A percentile compares a stretch with the other conserved stretches of the same genome.
phyloP scores from a whole-genome alignment of 75 land plant genomes.

The Larix kaempferi region DNA sequence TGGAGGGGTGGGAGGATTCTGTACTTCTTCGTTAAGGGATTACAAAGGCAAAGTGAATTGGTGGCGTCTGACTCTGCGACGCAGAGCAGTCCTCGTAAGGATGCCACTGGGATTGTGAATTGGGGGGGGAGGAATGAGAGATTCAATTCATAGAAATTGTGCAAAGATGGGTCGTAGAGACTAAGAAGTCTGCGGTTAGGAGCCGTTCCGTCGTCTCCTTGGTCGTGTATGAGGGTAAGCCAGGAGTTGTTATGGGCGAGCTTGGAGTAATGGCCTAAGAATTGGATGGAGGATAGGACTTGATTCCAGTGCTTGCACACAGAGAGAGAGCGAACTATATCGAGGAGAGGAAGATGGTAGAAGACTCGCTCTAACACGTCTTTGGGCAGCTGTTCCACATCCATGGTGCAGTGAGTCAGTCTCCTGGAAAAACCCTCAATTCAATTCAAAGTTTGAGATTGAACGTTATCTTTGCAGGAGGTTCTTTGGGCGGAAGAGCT shows the following conservation, averaged over 20 bases:
- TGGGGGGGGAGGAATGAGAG: slow-evolving; percentile 34
- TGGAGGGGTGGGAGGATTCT: slow-evolving; percentile 23
- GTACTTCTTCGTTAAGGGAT: slow-evolving; percentile 37
- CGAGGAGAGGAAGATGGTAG: slow-evolving; percentile 42
- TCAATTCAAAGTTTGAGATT: too few species aligned
- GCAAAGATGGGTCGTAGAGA: slow-evolving; percentile 25
- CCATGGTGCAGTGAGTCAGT: background rate
- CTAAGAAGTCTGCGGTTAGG: slow-evolving; percentile 11
- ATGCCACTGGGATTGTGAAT: slow-evolving; percentile 26
- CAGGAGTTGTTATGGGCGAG: slow-evolving; percentile 27
- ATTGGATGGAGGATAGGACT: slow-evolving; percentile 36
- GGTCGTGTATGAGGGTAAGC: slow-evolving; percentile 21
- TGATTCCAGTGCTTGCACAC: slow-evolving; percentile 41
- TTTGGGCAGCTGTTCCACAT: slow-evolving; percentile 21
- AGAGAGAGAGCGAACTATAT: slow-evolving; percentile 27
- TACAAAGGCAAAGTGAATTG: slow-evolving; percentile 38
- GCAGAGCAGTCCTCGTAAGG: slow-evolving; percentile 34
- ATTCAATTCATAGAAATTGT: slow-evolving; percentile 23
- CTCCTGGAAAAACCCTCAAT: too few species aligned
- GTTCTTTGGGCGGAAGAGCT: too few species aligned
- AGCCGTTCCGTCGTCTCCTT: background rate
- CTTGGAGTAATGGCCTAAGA: slow-evolving; percentile 30
- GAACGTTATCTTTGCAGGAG: too few species aligned
- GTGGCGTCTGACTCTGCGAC: slow-evolving; percentile 22
- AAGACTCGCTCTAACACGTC: slow-evolving; percentile 57